Conservation (phyloP, 768 basidiomycete species). For the Auriscalpium microsporum region DNA sequence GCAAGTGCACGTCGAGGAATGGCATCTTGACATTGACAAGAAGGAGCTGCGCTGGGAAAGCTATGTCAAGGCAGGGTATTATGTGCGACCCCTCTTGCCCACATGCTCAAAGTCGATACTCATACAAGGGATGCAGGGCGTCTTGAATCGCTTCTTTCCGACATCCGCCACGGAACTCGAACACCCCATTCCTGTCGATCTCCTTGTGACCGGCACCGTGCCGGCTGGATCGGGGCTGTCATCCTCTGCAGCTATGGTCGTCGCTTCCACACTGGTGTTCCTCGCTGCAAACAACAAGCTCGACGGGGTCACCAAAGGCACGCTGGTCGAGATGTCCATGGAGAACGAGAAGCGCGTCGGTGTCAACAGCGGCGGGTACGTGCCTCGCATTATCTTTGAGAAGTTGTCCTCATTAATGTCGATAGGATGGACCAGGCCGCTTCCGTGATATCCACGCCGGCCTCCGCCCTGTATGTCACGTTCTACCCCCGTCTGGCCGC, state of each 20-base stretch:
- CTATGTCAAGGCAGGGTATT: slow-evolving; percentile 82
- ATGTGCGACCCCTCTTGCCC: slow-evolving; percentile 37
- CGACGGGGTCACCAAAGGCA: slow-evolving; percentile 47
- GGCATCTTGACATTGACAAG: slow-evolving; percentile 72
- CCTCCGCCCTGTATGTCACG: slow-evolving; percentile 68
- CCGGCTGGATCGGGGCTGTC: slow-evolving; percentile 84
- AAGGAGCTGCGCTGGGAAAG: slow-evolving; percentile 73
- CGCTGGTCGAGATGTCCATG: slow-evolving; percentile 72
- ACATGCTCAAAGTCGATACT: not conserved
- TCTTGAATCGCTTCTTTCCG: slow-evolving; percentile 54
- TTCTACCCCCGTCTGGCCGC: slow-evolving; percentile 73
- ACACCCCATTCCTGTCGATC: slow-evolving; percentile 51
- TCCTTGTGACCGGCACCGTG: slow-evolving; percentile 74
- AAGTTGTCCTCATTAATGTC: not conserved
- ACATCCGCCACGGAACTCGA: not conserved
- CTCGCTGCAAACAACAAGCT: slow-evolving; percentile 68
- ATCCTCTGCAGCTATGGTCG: slow-evolving; percentile 86
- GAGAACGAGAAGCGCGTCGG: slow-evolving; percentile 81
- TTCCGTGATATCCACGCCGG: slow-evolving; percentile 66
- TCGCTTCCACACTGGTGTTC: slow-evolving; percentile 77
- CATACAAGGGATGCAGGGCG: slow-evolving; percentile 37
- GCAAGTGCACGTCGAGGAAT: slow-evolving; percentile 37
- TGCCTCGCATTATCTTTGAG: not conserved
- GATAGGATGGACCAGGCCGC: slow-evolving; percentile 86
- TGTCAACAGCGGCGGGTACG: slow-evolving; percentile 73